phyloP scores from a whole-genome alignment of 768 basidiomycete genomes.

The Porphyrellus cyaneotinctus region DNA sequence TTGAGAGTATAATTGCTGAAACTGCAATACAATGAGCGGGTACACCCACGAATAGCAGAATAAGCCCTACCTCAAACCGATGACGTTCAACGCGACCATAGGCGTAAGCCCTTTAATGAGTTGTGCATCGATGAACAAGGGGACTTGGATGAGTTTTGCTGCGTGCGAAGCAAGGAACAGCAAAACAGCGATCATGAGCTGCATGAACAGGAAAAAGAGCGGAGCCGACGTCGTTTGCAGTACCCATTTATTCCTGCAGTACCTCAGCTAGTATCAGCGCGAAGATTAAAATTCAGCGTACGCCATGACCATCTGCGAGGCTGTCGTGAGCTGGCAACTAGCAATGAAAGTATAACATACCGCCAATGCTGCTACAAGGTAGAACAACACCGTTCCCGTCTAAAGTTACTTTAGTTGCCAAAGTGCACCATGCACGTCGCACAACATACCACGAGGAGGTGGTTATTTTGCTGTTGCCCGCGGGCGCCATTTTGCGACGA shows the following conservation, averaged over 20 bases:
- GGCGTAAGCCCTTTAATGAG: constrained; percentile 71
- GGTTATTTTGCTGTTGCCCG: constrained; percentile 30
- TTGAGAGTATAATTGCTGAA: constrained; percentile 89
- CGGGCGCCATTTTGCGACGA: constrained; percentile 26
- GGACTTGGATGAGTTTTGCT: constrained; percentile 62
- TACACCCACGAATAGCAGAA: not conserved
- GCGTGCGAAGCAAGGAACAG: constrained; percentile 66
- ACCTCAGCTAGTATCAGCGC: constrained; percentile 9
- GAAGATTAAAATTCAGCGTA: constrained; percentile 36
- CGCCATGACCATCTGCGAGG: constrained; percentile 84
- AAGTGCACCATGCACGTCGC: not conserved
- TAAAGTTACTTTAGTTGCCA: constrained; percentile 27
- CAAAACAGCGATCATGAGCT: constrained; percentile 74
- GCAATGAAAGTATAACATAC: constrained; percentile 44
- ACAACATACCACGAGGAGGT: constrained; percentile 31
- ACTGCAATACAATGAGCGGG: constrained; percentile 36
- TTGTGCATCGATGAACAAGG: constrained; percentile 58
- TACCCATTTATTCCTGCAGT: constrained; percentile 84
- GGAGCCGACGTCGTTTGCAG: constrained; percentile 69
- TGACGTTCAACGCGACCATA: constrained; percentile 71
- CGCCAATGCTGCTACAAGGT: constrained; percentile 82
- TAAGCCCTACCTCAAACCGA: constrained; percentile 75
- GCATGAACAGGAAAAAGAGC: constrained; percentile 81
- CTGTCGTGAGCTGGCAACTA: not conserved
- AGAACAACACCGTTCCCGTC: constrained; percentile 78